Conservation (phyloP, 1,139 yeast species). For the Zygosaccharomyces pseudobailii region DNA sequence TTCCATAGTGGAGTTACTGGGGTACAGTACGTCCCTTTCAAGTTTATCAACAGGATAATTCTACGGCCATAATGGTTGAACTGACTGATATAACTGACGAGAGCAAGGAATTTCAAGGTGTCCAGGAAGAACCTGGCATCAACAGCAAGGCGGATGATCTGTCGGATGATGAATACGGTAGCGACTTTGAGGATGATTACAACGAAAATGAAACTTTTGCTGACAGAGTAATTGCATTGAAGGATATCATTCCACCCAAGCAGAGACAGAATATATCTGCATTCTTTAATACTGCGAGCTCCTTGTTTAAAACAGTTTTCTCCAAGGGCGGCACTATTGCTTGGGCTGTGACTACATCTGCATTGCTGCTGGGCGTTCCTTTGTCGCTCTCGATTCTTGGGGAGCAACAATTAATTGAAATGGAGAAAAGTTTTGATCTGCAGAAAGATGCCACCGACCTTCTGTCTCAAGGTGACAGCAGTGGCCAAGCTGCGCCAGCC, state of each 20-base stretch:
- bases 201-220: slow-evolving; percentile 74
- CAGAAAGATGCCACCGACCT: slow-evolving; percentile 83
- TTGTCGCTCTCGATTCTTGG: slow-evolving; percentile 81
- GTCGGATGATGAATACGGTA: slow-evolving; percentile 56
- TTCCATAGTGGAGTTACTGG: neutral
- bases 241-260: slow-evolving; percentile 85
- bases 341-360: slow-evolving; percentile 83
- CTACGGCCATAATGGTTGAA: slow-evolving; percentile 27
- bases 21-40: neutral
- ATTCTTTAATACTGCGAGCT: slow-evolving; percentile 37
- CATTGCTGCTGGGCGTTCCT: slow-evolving; percentile 88
- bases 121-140: slow-evolving; percentile 21
- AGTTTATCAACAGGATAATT: neutral
- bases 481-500: slow-evolving; percentile 34
- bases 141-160: slow-evolving; percentile 29
- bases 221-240: slow-evolving; percentile 86
- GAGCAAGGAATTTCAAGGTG: slow-evolving; percentile 17
- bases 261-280: slow-evolving; percentile 51
- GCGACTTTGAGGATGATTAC: slow-evolving; percentile 70
- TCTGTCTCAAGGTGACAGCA: slow-evolving; percentile 69
- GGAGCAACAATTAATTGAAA: slow-evolving; percentile 89
- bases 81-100: slow-evolving; percentile 33
- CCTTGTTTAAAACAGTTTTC: slow-evolving; percentile 44
- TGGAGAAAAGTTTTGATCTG: slow-evolving; percentile 88
- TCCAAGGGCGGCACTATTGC: slow-evolving; percentile 66